These are phyloP conservation scores for Apiospora pterosperma DNA, from an alignment of 2,329 filamentous ascomycete genomes.

Conservation along the genomic window DNA sequence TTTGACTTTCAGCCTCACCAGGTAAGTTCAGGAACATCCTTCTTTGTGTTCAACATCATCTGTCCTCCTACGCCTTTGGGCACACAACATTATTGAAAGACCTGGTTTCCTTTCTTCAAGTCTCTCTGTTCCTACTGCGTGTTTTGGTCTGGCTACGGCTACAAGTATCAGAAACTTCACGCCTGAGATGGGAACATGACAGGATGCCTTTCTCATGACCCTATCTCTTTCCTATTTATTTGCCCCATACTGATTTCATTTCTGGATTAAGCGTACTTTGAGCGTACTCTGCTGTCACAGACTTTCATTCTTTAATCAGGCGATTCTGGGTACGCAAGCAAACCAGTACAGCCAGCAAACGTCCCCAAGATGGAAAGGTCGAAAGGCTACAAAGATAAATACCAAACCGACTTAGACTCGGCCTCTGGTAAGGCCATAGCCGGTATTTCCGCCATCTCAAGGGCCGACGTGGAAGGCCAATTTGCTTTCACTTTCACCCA, in stretches of 20 bases:
- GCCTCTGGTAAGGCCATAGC: constrained; percentile 13
- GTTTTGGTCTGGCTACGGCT: too few species aligned
- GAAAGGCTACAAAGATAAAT: constrained; percentile 9
- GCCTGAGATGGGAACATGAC: neutral
- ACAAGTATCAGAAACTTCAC: neutral
- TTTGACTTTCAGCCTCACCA: neutral
- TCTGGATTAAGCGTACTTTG: neutral
- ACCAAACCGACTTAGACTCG: constrained; percentile 20
- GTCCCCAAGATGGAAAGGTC: neutral
- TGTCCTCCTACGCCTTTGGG: neutral
- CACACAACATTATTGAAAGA: neutral
- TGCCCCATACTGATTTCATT: neutral
- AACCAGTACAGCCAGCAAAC: neutral
- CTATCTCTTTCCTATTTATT: too few species aligned
- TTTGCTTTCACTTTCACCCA: constrained; percentile 57
- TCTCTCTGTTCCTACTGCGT: too few species aligned
- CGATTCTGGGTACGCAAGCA: neutral
- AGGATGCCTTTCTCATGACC: neutral
- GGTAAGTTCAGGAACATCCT: neutral
- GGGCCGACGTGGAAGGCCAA: constrained; percentile 69
- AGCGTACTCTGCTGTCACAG: neutral
- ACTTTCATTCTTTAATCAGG: neutral
- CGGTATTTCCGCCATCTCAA: constrained; percentile 48
- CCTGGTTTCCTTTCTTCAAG: neutral
- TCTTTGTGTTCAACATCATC: neutral